phyloP scores from a whole-genome alignment of 2,329 filamentous ascomycete species.

The Amesomyces nigricolor region DNA sequence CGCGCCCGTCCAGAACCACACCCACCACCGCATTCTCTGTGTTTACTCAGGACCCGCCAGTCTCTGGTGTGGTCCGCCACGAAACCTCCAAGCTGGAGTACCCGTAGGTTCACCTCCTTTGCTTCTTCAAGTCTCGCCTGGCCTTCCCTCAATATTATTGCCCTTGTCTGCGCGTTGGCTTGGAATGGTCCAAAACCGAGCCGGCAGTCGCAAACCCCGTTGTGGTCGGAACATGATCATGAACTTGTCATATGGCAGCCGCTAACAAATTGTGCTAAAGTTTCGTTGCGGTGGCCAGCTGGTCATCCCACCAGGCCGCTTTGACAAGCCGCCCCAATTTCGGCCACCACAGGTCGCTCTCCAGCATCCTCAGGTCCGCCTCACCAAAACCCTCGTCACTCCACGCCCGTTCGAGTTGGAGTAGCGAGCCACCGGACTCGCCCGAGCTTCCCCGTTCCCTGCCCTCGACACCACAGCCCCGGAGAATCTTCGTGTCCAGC shows the following conservation, averaged over 20 bases:
- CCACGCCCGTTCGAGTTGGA: slow-evolving; percentile 36
- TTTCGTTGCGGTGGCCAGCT: slow-evolving; percentile 27
- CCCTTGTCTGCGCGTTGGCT: neutral
- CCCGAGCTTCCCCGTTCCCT: slow-evolving; percentile 14
- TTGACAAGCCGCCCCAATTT: slow-evolving; percentile 27
- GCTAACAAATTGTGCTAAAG: slow-evolving; percentile 26
- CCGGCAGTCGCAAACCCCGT: neutral
- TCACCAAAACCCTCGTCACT: slow-evolving; percentile 37
- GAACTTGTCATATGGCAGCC: slow-evolving; percentile 19
- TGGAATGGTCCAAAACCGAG: neutral
- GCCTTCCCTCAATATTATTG: neutral
- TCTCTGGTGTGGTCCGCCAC: slow-evolving; percentile 26
- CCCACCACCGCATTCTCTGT: slow-evolving; percentile 3
- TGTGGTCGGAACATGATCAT: neutral
- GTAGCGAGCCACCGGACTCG: slow-evolving; percentile 24
- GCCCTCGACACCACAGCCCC: slow-evolving; percentile 21
- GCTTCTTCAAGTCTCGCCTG: neutral
- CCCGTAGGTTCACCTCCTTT: slow-evolving; percentile 20
- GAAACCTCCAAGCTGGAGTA: slow-evolving; percentile 24
- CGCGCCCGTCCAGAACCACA: neutral
- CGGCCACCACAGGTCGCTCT: slow-evolving; percentile 49
- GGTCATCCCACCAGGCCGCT: slow-evolving; percentile 24
- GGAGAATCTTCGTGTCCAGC: slow-evolving; percentile 17
- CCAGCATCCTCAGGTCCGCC: slow-evolving; percentile 44
- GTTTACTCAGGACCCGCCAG: slow-evolving; percentile 26